phyloP scores from a whole-genome alignment of 2,329 filamentous ascomycete genomes.

The Cladosporium sp. region DNA sequence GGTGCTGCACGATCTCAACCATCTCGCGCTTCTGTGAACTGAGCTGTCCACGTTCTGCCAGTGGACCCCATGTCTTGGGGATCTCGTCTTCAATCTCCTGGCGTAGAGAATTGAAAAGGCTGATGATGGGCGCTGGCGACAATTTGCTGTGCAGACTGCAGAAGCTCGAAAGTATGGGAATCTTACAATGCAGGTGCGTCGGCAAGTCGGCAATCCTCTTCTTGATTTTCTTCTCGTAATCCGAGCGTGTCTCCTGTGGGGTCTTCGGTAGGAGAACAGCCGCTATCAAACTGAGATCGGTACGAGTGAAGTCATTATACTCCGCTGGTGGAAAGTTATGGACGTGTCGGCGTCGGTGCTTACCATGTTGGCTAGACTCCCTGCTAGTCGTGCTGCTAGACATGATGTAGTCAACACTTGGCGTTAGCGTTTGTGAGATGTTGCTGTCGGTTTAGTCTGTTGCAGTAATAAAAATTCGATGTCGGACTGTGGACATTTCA shows the following conservation, averaged over 20 bases:
- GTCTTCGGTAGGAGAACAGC: slow-evolving; percentile 13
- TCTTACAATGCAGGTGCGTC: slow-evolving; percentile 18
- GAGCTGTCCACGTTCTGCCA: background rate
- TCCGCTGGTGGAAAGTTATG: slow-evolving; percentile 14
- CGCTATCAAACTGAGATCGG: slow-evolving; percentile 19
- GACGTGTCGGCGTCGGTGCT: slow-evolving; percentile 11
- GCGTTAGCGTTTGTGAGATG: too few species aligned
- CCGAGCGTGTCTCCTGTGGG: background rate
- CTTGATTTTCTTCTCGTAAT: slow-evolving; percentile 14
- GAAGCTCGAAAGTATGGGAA: slow-evolving; percentile 15
- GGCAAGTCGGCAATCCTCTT: slow-evolving; percentile 20
- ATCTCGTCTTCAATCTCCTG: slow-evolving; percentile 14
- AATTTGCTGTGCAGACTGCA: slow-evolving; percentile 23
- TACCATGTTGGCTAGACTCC: too few species aligned
- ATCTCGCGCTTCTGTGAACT: slow-evolving; percentile 3
- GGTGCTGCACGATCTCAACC: slow-evolving; percentile 9
- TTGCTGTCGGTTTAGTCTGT: too few species aligned
- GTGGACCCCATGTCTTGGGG: slow-evolving; percentile 13
- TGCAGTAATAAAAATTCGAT: too few species aligned
- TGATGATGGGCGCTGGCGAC: slow-evolving; percentile 18
- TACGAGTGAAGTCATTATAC: slow-evolving; percentile 20
- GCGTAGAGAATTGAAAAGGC: slow-evolving; percentile 18
- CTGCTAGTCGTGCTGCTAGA: too few species aligned
- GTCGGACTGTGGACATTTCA: background rate
- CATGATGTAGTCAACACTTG: too few species aligned